Evolutionary conservation across 192 early-diverging fungal genomes (phyloP).

Genomic region (Coemansia asiatica): DNA sequence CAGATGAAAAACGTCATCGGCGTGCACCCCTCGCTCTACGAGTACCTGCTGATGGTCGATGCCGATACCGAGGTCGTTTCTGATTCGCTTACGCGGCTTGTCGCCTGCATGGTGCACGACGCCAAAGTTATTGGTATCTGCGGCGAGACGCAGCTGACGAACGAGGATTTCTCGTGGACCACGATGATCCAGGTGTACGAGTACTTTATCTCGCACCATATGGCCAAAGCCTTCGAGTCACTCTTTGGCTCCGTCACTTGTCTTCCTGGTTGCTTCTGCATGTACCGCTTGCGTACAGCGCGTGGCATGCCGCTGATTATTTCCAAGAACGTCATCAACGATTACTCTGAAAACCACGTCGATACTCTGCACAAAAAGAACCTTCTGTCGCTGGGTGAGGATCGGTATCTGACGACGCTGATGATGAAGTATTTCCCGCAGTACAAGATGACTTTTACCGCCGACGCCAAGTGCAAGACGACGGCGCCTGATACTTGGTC

Average conservation of each 20-base stretch:
- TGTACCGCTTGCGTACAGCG: slow-evolving; percentile 71
- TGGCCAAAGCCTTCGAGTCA: slow-evolving; percentile 80
- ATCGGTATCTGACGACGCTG: slow-evolving; percentile 91
- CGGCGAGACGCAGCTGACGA: slow-evolving; percentile 83
- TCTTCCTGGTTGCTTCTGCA: slow-evolving; percentile 78
- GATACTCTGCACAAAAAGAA: slow-evolving; percentile 96
- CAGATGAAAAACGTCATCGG: slow-evolving; percentile 93
- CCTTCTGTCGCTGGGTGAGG: slow-evolving; percentile 87
- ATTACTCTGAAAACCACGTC: slow-evolving; percentile 82
- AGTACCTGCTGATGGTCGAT: slow-evolving; percentile 73
- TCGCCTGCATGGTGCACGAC: slow-evolving; percentile 71
- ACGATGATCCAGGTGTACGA: slow-evolving; percentile 95
- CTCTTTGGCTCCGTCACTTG: slow-evolving; percentile 75
- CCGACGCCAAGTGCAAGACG: slow-evolving; percentile 82
- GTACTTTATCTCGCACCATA: slow-evolving; percentile 84
- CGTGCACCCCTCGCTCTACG: slow-evolving; percentile 71
- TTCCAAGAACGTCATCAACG: slow-evolving; percentile 68
- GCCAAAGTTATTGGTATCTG: slow-evolving; percentile 78
- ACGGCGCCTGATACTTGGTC: slow-evolving; percentile 81
- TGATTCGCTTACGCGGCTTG: slow-evolving; percentile 79
- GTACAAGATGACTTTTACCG: slow-evolving; percentile 82
- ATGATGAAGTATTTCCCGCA: slow-evolving; percentile 94
- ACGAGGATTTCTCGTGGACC: slow-evolving; percentile 86
- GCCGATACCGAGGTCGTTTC: slow-evolving; percentile 75
- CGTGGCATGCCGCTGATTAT: slow-evolving; percentile 69